These are phyloP conservation scores for Clonostachys byssicola DNA, from an alignment of 2,329 filamentous ascomycete species.

Conservation along the genomic window DNA sequence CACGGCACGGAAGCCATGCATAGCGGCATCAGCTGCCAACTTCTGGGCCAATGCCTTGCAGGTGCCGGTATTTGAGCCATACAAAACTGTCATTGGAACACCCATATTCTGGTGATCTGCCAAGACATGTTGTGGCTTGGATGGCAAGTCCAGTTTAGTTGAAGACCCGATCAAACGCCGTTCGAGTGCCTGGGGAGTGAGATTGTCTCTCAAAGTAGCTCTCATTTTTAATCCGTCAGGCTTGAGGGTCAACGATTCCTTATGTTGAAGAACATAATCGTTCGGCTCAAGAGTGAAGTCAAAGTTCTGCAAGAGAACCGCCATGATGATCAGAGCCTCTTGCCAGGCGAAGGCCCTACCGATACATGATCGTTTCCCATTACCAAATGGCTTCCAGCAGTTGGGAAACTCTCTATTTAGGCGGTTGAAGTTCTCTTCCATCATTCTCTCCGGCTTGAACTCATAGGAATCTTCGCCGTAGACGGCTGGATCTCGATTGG, in stretches of 20 bases:
- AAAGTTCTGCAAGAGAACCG: slow-evolving; percentile 1
- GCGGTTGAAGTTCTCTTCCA: background rate
- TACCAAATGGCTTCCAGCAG: slow-evolving; percentile 17
- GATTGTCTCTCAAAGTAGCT: background rate
- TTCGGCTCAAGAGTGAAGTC: slow-evolving; percentile 61
- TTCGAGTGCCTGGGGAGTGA: background rate
- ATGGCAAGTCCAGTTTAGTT: background rate
- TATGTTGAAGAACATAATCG: slow-evolving; percentile 49
- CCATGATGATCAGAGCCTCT: slow-evolving; percentile 2
- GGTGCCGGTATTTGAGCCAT: slow-evolving; percentile 59
- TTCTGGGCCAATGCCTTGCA: slow-evolving; percentile 66
- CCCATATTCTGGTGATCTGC: background rate
- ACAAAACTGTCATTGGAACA: slow-evolving; percentile 27
- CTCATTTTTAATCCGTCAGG: slow-evolving; percentile 47
- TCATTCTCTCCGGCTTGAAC: slow-evolving; percentile 2
- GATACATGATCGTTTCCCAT: background rate
- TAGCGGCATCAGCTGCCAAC: slow-evolving; percentile 52
- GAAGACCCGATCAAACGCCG: background rate
- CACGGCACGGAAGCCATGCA: slow-evolving; percentile 52
- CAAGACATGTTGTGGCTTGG: background rate
- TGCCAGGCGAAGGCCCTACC: slow-evolving; percentile 3
- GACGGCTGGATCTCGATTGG: slow-evolving; percentile 1
- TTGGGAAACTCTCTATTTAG: background rate
- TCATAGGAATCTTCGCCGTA: background rate
- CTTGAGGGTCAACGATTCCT: slow-evolving; percentile 57